Evolutionary conservation across 2,329 filamentous ascomycete species (phyloP), one percentile per base, ranked within the genome.

Genomic region (Aspergillus hortae): DNA sequence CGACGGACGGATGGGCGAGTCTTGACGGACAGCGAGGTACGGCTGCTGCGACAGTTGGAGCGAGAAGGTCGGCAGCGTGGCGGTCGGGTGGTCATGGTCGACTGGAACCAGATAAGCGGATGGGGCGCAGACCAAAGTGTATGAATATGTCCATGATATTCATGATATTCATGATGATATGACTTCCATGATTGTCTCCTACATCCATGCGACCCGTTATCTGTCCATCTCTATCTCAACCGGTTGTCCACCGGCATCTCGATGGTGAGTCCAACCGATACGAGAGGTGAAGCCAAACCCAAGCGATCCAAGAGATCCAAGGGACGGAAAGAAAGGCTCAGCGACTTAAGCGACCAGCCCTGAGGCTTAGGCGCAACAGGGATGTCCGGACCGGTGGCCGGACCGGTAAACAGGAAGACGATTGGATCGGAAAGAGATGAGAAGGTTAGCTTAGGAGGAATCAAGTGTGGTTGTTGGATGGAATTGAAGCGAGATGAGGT

Each of bases 1-100:
- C 59, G 65, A 12, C 58, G 63, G 10, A 46, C 44, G 10, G 58
- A 62, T 38, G 62, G 51, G 6, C 38, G 41, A 4, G 30, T 59
- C 12, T 32, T 60, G 30, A 59, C 54, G 2, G 46, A 52, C 6
- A 54, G 56, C 32, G 65, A 60, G 50, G 46, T 59, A 30, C 33
- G 47, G n/a, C 47, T 54, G 25, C 38, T 60, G 3, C 32, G 53
- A 11, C 49, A 42, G 30, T 30, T 52, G 48, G 56, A 50, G 21
- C 35, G 30, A 15, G 53, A 56, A 32, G 33, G 58, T 15, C 45
- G 40, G 6, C 33, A 54, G 36, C 51, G 53, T 35, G 51, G 54
- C 15, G 52, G 46, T 2, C 42, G 41, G 3, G 15, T 56, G 33
- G 15, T 54, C 17, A 43, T 56, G 14, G 49, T 52, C 35, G 45